Percentiles rank a stretch among this genome's conserved stretches.
phyloP scores from a whole-genome alignment of 2,329 filamentous ascomycete genomes.

The Cadophora luteo-olivacea region DNA sequence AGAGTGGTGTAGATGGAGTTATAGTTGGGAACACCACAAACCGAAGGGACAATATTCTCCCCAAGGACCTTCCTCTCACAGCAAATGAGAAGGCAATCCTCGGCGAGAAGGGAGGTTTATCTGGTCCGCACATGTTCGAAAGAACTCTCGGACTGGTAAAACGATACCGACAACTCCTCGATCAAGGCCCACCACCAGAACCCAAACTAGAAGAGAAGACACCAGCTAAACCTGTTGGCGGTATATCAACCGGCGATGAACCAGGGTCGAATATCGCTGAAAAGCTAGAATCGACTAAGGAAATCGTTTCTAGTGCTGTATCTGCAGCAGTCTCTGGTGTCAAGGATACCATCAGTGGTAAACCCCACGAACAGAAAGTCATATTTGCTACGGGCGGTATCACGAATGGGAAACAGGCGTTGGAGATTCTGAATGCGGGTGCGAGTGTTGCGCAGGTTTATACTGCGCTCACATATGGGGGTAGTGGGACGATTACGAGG shows the following conservation, averaged over 20 bases:
- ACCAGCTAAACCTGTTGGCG: slow-evolving; percentile 4
- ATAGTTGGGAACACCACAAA: slow-evolving; percentile 99
- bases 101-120: slow-evolving; percentile 84
- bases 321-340: slow-evolving; percentile 5
- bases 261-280: slow-evolving; percentile 46
- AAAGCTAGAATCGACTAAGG: slow-evolving; percentile 43
- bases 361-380: slow-evolving; percentile 64
- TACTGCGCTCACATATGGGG: slow-evolving; percentile 72
- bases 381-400: slow-evolving; percentile 96
- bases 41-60: slow-evolving; percentile 73
- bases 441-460: slow-evolving; percentile 93
- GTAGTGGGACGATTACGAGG: slow-evolving; percentile 67
- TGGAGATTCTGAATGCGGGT: slow-evolving; percentile 83
- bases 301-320: slow-evolving; percentile 20
- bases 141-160: slow-evolving; percentile 80
- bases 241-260: slow-evolving; percentile 39
- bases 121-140: slow-evolving; percentile 87
- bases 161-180: slow-evolving; percentile 76
- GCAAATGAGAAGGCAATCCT: slow-evolving; percentile 71
- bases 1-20: slow-evolving; percentile 88
- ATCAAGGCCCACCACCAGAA: slow-evolving; percentile 51
- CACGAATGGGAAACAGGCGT: slow-evolving; percentile 83
- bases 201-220: slow-evolving; percentile 23
- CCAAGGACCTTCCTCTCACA: slow-evolving; percentile 69
- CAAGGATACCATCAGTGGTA: background rate